These are phyloP conservation scores for Talaromyces proteolyticus DNA, from an alignment of 495 filamentous ascomycete genomes.

Conservation along the genomic window DNA sequence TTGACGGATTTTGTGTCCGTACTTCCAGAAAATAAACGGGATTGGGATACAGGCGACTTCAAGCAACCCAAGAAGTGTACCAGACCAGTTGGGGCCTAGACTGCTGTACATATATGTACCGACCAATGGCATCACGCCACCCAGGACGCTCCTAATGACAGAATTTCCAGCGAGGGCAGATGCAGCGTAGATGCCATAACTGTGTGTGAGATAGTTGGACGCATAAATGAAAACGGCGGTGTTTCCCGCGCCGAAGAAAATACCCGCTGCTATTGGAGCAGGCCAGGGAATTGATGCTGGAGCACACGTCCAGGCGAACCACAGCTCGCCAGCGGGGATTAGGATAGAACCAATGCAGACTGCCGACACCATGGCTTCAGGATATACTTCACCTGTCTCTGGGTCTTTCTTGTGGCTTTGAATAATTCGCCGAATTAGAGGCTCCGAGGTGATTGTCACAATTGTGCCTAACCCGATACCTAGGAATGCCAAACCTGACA, in stretches of 20 bases:
- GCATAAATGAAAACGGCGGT: slow-evolving; percentile 75
- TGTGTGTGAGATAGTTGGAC: slow-evolving; percentile 68
- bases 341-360: slow-evolving; percentile 65
- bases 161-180: slow-evolving; percentile 73
- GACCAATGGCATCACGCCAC: slow-evolving; percentile 67
- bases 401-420: slow-evolving; percentile 64
- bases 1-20: slow-evolving; percentile 57
- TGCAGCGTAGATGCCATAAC: slow-evolving; percentile 75
- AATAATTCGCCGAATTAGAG: slow-evolving; percentile 66
- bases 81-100: slow-evolving; percentile 71
- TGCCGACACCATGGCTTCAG: slow-evolving; percentile 69
- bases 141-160: slow-evolving; percentile 60
- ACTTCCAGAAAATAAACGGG: slow-evolving; percentile 62
- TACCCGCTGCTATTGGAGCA: slow-evolving; percentile 65
- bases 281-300: slow-evolving; percentile 70
- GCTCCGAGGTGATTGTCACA: slow-evolving; percentile 60
- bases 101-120: slow-evolving; percentile 67
- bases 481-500: slow-evolving; percentile 66
- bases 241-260: slow-evolving; percentile 77
- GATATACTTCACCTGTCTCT: slow-evolving; percentile 56
- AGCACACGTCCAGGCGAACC: slow-evolving; percentile 77
- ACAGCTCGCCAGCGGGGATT: slow-evolving; percentile 65
- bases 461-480: slow-evolving; percentile 73
- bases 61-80: slow-evolving; percentile 75
- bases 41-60: slow-evolving; percentile 61